A percentile compares a stretch with the other conserved stretches of the same genome.
Conservation (phyloP, 106 monocot species). For the Iris macrosiphon region DNA sequence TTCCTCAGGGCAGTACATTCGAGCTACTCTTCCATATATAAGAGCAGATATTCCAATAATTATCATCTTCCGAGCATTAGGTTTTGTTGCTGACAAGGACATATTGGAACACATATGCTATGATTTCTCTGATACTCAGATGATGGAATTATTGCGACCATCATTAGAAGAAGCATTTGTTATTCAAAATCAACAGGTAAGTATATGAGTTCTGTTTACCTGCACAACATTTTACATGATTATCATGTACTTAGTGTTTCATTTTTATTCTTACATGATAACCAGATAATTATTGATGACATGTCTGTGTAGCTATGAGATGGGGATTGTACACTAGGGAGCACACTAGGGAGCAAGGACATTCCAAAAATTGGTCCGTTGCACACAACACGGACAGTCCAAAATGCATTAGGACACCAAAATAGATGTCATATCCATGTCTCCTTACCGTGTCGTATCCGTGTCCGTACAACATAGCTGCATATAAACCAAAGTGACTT, state of each 20-base stretch:
- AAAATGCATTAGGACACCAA: not conserved
- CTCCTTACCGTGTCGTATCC: too few species aligned
- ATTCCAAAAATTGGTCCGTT: too few species aligned
- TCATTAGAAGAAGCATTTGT: slow-evolving; percentile 99
- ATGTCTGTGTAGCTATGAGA: too few species aligned
- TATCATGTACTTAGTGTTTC: not conserved
- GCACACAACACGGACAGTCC: too few species aligned
- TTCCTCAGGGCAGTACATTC: slow-evolving; percentile 95
- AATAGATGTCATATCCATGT: not conserved
- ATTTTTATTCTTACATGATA: not conserved
- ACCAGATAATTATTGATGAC: too few species aligned
- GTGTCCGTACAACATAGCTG: too few species aligned
- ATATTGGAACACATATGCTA: slow-evolving; percentile 98
- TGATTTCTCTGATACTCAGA: slow-evolving; percentile 95
- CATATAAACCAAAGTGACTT: too few species aligned
- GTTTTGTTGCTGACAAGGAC: slow-evolving; percentile 99
- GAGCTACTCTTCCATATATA: slow-evolving; percentile 96
- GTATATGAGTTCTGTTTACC: too few species aligned
- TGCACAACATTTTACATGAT: not conserved
- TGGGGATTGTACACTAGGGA: too few species aligned
- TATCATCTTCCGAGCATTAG: slow-evolving; percentile 89
- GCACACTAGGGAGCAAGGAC: too few species aligned
- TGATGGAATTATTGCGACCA: slow-evolving; percentile 96
- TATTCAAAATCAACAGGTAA: slow-evolving; percentile 97
- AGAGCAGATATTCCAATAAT: slow-evolving; percentile 95